A percentile compares a stretch with the other conserved stretches of the same genome.
Conservation (phyloP, 2,329 filamentous ascomycete species). For the Fusarium sp. region DNA sequence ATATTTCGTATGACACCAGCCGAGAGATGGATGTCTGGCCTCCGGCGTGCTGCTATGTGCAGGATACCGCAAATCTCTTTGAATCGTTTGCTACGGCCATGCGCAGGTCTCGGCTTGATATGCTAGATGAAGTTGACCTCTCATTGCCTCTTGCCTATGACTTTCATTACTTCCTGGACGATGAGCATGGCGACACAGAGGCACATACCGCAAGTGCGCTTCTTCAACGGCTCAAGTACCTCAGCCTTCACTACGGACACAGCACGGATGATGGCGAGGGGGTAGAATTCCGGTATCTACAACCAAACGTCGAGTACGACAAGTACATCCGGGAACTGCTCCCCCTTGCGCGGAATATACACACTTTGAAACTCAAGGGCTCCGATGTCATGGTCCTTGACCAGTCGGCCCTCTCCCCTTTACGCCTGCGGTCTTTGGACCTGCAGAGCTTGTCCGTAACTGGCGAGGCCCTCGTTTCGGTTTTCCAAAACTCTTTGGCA, state of each 20-base stretch:
- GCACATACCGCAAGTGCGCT: neutral
- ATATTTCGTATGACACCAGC: slow-evolving; percentile 1
- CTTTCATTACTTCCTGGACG: slow-evolving; percentile 14
- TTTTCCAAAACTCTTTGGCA: slow-evolving; percentile 5
- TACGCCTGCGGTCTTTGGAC: neutral
- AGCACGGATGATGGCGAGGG: slow-evolving; percentile 7
- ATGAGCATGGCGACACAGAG: neutral
- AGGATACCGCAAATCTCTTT: slow-evolving; percentile 12
- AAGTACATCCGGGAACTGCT: slow-evolving; percentile 10
- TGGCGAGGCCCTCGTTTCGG: neutral
- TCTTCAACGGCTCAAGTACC: slow-evolving; percentile 10
- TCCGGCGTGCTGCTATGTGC: neutral
- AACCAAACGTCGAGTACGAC: slow-evolving; percentile 4
- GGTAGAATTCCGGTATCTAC: neutral
- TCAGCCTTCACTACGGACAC: neutral
- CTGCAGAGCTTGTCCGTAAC: slow-evolving; percentile 6
- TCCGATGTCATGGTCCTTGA: neutral
- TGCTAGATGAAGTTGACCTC: slow-evolving; percentile 17
- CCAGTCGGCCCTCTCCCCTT: neutral
- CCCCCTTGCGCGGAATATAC: slow-evolving; percentile 10
- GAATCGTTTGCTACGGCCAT: slow-evolving; percentile 15
- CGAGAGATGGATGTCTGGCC: neutral
- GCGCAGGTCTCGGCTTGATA: slow-evolving; percentile 8
- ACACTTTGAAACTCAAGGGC: neutral
- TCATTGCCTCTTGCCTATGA: slow-evolving; percentile 16